Conservation (phyloP, 306 rosid species). For the Parietaria judaica region DNA sequence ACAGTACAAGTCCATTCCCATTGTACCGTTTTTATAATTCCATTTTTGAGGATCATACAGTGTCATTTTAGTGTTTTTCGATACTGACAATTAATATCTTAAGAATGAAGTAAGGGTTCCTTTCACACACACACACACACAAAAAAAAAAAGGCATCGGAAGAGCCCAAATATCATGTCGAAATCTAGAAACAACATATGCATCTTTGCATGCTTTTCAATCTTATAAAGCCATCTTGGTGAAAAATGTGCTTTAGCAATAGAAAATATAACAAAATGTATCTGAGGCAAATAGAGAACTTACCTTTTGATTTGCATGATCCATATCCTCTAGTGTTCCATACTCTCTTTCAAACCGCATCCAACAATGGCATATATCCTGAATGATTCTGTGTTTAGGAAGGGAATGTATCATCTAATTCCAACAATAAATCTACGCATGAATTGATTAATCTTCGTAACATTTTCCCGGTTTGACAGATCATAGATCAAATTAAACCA, state of each 20-base stretch:
- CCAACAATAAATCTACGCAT: constrained; percentile 30
- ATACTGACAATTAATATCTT: too few relatives aligned
- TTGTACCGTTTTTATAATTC: too few relatives aligned
- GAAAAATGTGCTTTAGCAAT: background rate
- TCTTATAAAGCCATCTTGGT: background rate
- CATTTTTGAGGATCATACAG: too few relatives aligned
- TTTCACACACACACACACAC: too few relatives aligned
- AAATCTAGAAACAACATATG: background rate
- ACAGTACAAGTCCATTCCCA: too few relatives aligned
- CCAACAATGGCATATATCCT: constrained; percentile 94
- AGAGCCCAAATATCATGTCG: background rate
- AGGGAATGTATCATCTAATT: constrained; percentile 69
- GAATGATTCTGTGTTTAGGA: constrained; percentile 71
- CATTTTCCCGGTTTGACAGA: background rate
- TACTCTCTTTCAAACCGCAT: constrained; percentile 85
- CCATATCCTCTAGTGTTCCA: constrained; percentile 74
- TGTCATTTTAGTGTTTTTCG: too few relatives aligned
- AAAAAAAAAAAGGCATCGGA: too few relatives aligned
- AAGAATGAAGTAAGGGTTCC: too few relatives aligned
- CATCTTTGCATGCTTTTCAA: background rate
- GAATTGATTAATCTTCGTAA: constrained; percentile 12
- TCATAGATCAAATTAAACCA: background rate
- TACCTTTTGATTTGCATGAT: constrained; percentile 73
- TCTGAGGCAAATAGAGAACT: constrained; percentile 1
- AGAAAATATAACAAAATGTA: background rate